Evolutionary conservation across 2,329 filamentous ascomycete species (phyloP).

Genomic region (Fusarium chlamydosporum): DNA sequence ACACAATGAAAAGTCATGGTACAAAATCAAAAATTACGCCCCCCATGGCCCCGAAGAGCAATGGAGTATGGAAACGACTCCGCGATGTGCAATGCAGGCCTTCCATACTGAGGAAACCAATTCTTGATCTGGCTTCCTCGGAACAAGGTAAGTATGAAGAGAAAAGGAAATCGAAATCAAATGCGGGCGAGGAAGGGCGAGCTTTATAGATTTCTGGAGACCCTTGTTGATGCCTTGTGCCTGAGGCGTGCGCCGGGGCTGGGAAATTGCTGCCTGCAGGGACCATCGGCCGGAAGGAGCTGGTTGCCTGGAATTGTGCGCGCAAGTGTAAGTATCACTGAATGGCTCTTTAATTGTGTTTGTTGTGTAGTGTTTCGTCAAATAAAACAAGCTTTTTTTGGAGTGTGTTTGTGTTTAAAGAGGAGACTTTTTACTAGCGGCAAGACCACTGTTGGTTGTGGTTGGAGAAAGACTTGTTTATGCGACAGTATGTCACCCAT

Average conservation of each 20-base stretch:
- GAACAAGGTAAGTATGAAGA: conserved; percentile 70
- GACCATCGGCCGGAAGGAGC: background rate
- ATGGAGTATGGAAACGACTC: conserved; percentile 63
- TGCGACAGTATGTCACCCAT: background rate
- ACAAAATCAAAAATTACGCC: conserved; percentile 68
- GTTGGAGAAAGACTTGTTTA: background rate
- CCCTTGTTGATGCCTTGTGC: conserved; percentile 15
- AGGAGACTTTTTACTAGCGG: conserved; percentile 3
- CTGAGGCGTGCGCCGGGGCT: conserved; percentile 26
- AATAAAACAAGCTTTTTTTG: background rate
- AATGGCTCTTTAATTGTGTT: conserved; percentile 3
- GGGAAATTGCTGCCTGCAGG: conserved; percentile 24
- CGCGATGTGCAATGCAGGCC: conserved; percentile 71
- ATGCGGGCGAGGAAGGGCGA: conserved; percentile 7
- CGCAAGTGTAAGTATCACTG: background rate
- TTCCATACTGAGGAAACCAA: conserved; percentile 59
- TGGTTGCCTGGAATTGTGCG: conserved; percentile 8
- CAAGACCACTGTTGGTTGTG: background rate
- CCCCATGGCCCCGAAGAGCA: conserved; percentile 69
- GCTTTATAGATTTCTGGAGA: conserved; percentile 54
- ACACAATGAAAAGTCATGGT: conserved; percentile 62
- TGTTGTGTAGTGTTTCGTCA: background rate
- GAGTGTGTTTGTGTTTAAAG: background rate
- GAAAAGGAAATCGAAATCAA: conserved; percentile 52
- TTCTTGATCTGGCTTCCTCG: conserved; percentile 62